Conservation (phyloP, 805 yeast genomes). For the Wickerhamomyces alni region DNA sequence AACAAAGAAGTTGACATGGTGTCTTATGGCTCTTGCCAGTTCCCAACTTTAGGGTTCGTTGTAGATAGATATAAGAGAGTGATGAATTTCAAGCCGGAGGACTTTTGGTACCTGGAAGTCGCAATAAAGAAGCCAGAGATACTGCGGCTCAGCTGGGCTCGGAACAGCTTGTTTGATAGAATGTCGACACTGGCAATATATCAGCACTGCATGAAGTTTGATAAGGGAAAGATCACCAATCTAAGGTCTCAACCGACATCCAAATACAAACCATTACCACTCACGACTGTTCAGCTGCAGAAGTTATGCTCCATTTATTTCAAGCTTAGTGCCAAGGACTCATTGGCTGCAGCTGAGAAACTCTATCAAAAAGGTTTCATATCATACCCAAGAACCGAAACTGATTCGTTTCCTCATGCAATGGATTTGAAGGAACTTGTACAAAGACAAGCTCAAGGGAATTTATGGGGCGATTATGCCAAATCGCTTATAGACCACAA, state of each 20-base stretch:
- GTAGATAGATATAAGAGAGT: constrained; percentile 85
- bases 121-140: constrained; percentile 38
- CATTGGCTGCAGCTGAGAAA: constrained; percentile 75
- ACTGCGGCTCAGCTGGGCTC: constrained; percentile 61
- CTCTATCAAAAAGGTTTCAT: constrained; percentile 81
- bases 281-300: constrained; percentile 92
- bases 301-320: constrained; percentile 74
- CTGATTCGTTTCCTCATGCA: constrained; percentile 73
- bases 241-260: constrained; percentile 58
- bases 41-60: constrained; percentile 94
- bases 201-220: constrained; percentile 54
- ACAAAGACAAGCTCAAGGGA: constrained; percentile 48
- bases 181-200: constrained; percentile 56
- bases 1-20: constrained; percentile 18
- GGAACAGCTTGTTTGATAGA: constrained; percentile 69
- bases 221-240: constrained; percentile 43
- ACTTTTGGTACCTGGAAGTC: constrained; percentile 70
- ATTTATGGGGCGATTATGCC: constrained; percentile 74
- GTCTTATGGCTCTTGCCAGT: constrained; percentile 93
- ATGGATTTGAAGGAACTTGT: constrained; percentile 68
- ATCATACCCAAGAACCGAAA: constrained; percentile 97
- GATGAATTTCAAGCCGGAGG: constrained; percentile 64
- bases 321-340: constrained; percentile 72
- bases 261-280: constrained; percentile 80
- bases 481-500: constrained; percentile 29